Evolutionary conservation across 495 filamentous ascomycete species (phyloP).

Genomic region (Sphaerosporella brunnea): DNA sequence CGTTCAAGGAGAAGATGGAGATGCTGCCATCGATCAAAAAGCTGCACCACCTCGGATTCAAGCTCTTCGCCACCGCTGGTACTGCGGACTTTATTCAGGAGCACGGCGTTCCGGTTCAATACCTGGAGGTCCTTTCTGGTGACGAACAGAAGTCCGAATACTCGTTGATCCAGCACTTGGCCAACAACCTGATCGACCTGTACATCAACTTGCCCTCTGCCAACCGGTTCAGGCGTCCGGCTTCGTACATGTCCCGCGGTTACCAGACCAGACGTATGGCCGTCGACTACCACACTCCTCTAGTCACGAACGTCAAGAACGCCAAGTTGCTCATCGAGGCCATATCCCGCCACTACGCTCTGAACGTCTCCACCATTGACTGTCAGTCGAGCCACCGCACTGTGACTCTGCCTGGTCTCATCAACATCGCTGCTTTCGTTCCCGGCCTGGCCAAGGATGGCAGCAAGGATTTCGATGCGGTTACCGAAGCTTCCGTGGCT

Average conservation of each 20-base stretch:
- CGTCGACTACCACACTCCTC: constrained; percentile 91
- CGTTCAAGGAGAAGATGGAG: constrained; percentile 94
- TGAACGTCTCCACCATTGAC: constrained; percentile 65
- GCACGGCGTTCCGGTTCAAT: constrained; percentile 76
- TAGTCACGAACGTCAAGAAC: constrained; percentile 98
- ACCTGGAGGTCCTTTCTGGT: constrained; percentile 62
- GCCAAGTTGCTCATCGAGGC: constrained; percentile 94
- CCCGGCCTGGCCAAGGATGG: constrained; percentile 47
- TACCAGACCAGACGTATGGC: constrained; percentile 94
- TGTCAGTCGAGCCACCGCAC: constrained; percentile 77
- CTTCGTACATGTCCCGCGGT: constrained; percentile 95
- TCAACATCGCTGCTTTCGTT: constrained; percentile 68
- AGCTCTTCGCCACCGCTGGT: constrained; percentile 85
- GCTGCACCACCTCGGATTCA: constrained; percentile 74
- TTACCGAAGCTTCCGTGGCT: constrained; percentile 57
- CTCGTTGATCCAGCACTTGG: constrained; percentile 83
- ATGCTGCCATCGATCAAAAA: constrained; percentile 84
- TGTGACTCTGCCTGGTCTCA: constrained; percentile 53
- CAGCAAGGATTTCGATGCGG: constrained; percentile 49
- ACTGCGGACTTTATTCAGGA: constrained; percentile 91
- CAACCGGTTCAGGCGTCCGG: constrained; percentile 86
- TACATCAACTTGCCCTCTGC: constrained; percentile 98
- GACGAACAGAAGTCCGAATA: constrained; percentile 82
- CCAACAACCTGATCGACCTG: constrained; percentile 91
- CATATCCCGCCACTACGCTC: constrained; percentile 66